phyloP scores from a whole-genome alignment of 2,329 filamentous ascomycete species.

The Aureobasidium sp. region DNA sequence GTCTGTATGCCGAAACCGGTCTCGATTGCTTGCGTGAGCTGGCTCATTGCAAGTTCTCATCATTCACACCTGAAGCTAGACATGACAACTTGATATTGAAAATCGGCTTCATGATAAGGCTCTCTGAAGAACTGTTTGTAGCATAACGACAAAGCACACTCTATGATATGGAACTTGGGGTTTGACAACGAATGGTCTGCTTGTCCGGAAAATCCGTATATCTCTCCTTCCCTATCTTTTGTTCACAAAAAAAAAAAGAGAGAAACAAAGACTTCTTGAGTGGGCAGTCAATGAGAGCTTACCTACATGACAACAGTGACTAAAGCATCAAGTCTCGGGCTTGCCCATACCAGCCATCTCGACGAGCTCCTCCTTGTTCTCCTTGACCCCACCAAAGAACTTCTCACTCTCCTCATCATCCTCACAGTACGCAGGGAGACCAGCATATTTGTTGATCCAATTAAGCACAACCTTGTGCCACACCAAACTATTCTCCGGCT shows the following conservation, averaged over 20 bases:
- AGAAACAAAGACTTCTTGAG: too few relatives aligned
- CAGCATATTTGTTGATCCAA: slow-evolving; percentile 59
- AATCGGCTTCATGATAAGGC: neutral
- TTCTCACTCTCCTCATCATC: slow-evolving; percentile 21
- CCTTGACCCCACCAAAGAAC: slow-evolving; percentile 24
- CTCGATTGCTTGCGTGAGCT: neutral
- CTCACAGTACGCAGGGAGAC: slow-evolving; percentile 37
- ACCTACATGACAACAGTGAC: too few relatives aligned
- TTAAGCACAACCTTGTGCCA: slow-evolving; percentile 83
- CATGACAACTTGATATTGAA: too few relatives aligned
- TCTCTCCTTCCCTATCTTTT: too few relatives aligned
- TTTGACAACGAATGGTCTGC: too few relatives aligned
- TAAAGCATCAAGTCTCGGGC: slow-evolving; percentile 9
- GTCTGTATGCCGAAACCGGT: neutral
- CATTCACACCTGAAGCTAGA: too few relatives aligned
- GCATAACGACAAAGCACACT: too few relatives aligned
- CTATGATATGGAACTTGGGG: too few relatives aligned
- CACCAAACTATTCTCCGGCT: slow-evolving; percentile 80
- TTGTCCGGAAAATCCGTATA: too few relatives aligned
- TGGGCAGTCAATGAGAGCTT: too few relatives aligned
- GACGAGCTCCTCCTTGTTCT: slow-evolving; percentile 17
- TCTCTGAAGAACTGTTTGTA: too few relatives aligned
- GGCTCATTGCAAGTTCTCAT: slow-evolving; percentile 3
- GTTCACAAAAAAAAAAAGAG: too few relatives aligned
- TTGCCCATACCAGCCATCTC: slow-evolving; percentile 14